Evolutionary conservation across 2,329 filamentous ascomycete species (phyloP), one percentile per base, ranked within the genome.

Genomic region (Aspergillus fischeri): DNA sequence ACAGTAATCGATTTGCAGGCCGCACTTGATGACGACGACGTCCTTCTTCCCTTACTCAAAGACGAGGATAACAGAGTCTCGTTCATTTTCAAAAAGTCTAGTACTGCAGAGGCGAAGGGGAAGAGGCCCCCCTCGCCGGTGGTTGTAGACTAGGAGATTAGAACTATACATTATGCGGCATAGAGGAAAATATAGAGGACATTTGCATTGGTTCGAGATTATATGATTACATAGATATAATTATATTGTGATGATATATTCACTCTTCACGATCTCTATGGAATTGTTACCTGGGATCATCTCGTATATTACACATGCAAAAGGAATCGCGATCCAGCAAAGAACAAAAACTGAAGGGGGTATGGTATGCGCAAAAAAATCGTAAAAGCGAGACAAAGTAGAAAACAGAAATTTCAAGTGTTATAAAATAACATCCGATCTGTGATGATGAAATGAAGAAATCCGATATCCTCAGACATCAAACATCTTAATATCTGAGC

Each of bases 401-500:
- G 32, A 38, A 4, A 32, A n/a, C 2, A 51, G 20, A 24, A 14
- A 3, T 9, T 7, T 11, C 14, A 47, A 47, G 3, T 47, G 6
- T 6, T 24, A 47, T 14, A 29, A 11, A 35, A 27, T 35, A 8
- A 10, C 3, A 29, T 29, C 28, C 7, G 32, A 28, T 10, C 49
- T 32, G 14, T 50, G 9, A 50, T 50, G 25, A 8, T 9, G 11
- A 32, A 41, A 8, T 4, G 20, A 51, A 24, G 38, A 51, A 50
- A 17, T 25, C 27, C 14, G 5, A 38, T 38, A n/a, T 7, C 14
- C 32, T 28, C 59, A 35, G n/a, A 56, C 20, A 24, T 51, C 49
- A 58, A 27, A 47, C 24, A 32, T 55, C 11, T 47, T 71, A 81
- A 68, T 82, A 82, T 60, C 78, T 74, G 61, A 81, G 67, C 62